Evolutionary conservation across 345 rosid species (phyloP).

Genomic region (Arabis hirsuta): DNA sequence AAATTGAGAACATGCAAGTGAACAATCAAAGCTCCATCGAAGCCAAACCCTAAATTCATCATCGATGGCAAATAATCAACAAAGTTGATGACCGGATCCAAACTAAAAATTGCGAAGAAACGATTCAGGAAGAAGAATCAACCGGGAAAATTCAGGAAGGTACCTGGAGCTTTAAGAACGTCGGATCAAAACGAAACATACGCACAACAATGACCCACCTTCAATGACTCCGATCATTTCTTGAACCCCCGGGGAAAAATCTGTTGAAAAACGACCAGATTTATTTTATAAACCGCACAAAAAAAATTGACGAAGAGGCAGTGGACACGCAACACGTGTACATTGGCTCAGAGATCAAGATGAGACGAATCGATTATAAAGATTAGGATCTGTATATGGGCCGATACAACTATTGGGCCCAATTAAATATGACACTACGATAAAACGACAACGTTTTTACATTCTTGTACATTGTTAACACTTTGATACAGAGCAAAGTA

Average conservation of each 20-base stretch:
- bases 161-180: conserved; percentile 43
- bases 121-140: neutral
- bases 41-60: conserved; percentile 6
- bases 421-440: neutral
- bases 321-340: conserved; percentile 39
- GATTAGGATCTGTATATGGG: conserved; percentile 2
- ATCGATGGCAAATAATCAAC: neutral
- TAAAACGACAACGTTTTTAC: neutral
- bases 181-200: conserved; percentile 47
- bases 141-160: neutral
- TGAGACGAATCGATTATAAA: neutral
- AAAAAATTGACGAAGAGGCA: conserved; percentile 17
- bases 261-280: neutral
- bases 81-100: conserved; percentile 26
- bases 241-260: conserved; percentile 30
- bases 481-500: neutral
- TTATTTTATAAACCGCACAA: conserved; percentile 16
- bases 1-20: conserved; percentile 5
- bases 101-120: conserved; percentile 29
- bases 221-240: conserved; percentile 23
- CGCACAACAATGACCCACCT: conserved; percentile 4
- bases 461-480: neutral
- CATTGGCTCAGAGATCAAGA: conserved; percentile 20
- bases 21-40: neutral
- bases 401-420: conserved; percentile 14